A percentile compares a stretch with the other conserved stretches of the same genome.
Evolutionary conservation across 768 basidiomycete species (phyloP).

Genomic region (Rhodosporidiobolus sp.): DNA sequence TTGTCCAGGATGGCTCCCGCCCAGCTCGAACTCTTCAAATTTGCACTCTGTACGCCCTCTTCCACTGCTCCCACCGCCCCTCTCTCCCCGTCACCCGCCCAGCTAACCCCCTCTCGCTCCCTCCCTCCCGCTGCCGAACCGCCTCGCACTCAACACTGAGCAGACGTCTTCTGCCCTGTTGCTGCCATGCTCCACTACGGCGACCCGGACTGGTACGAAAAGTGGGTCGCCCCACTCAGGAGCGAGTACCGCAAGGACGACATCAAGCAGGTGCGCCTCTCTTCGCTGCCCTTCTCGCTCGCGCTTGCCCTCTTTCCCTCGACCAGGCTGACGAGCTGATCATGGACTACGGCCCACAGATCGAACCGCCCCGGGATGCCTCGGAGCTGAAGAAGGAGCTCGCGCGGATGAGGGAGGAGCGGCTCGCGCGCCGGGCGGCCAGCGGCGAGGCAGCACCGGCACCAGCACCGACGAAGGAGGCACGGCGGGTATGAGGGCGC

Average conservation of each 20-base stretch:
- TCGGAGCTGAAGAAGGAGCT: conserved; percentile 29
- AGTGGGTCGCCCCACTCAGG: conserved; percentile 70
- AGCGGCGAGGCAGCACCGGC: background rate
- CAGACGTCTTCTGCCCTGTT: conserved; percentile 74
- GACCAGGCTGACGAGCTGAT: background rate
- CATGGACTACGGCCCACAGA: background rate
- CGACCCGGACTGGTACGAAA: conserved; percentile 79
- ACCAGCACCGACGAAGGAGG: background rate
- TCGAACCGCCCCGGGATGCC: conserved; percentile 21
- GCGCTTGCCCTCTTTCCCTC: background rate
- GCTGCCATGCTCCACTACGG: conserved; percentile 77
- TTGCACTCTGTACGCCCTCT: conserved; percentile 51
- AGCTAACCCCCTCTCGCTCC: background rate
- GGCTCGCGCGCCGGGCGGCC: conserved; percentile 16
- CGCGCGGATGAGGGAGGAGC: conserved; percentile 23
- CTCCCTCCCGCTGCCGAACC: too few relatives aligned
- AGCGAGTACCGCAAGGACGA: conserved; percentile 24
- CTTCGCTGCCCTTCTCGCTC: background rate
- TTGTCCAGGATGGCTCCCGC: conserved; percentile 61
- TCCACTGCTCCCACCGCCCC: background rate
- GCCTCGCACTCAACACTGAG: background rate
- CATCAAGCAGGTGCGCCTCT: conserved; percentile 27
- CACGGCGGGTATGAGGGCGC: background rate
- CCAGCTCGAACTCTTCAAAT: conserved; percentile 87
- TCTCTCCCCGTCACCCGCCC: background rate